Base-by-base conservation (phyloP, 2,329 filamentous ascomycete species). In the Berkeleyomyces rouxiae region DNA sequence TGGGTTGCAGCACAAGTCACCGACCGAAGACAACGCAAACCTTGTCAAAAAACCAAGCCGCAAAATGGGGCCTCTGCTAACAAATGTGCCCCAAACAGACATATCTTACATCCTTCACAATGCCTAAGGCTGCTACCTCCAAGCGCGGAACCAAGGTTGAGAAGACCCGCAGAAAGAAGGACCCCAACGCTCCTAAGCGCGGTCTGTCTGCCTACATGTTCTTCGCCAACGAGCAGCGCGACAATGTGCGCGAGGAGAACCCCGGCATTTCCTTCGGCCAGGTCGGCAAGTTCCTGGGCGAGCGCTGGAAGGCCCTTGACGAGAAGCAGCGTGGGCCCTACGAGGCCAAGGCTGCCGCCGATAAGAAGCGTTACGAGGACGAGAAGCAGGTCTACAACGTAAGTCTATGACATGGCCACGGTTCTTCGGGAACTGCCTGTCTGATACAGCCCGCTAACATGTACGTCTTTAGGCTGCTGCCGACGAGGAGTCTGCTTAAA, bases 191-290 rank as follows among this genome's bases (percentile, higher is more conserved):
- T 66, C 93, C 93, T 75, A 99, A 97, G 90, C 90, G 93, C 77
- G 93, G 92, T 80, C 89, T 99, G 59, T 97, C 93, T 61, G 93
- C 93, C 67, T 99, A 99, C 85, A 99, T 99, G 93, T 97, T 97
- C 87, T 99, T 97, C 75, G 93, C 93, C 84, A 97, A 97, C 73
- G 93, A 97, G 78, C 90, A 96, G 79, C 91, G 93, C 70, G 92
- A 97, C 74, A 95, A 93, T 76, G 93, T 99, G 70, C 90, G 93
- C 70, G 90, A 96, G 74, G 92, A 97, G 77, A 97, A 97, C 82
- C 92, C 92, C 46, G 92, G 91, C 70, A 96, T 97, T 78, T 87
- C 87, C 70, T 99, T 99, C 77, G 93, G 90, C 71, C 91, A 97
- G 77, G 92, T 99, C 71, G 93, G 93, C 79, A 97, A 97, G 84